phyloP scores from a whole-genome alignment of 306 rosid species.

The Trichosanthes cucumerina region DNA sequence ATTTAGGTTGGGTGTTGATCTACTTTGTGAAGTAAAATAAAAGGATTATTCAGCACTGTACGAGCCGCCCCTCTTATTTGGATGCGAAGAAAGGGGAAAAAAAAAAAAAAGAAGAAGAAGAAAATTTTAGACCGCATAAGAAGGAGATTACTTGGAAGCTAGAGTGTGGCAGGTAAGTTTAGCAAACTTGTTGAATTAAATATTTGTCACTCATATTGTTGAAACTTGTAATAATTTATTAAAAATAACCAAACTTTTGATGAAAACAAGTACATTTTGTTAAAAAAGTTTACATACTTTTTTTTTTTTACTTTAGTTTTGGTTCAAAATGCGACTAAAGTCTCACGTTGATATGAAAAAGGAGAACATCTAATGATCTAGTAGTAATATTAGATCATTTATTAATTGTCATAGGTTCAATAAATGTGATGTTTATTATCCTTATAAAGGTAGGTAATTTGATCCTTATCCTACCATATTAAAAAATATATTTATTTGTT shows the following conservation, averaged over 20 bases:
- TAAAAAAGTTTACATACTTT: not conserved
- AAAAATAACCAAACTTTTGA: not conserved
- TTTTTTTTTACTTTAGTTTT: not conserved
- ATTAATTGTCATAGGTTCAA: too few species aligned
- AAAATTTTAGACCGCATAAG: not conserved
- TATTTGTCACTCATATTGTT: not conserved
- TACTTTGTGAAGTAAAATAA: slow-evolving; percentile 1
- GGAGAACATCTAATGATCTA: too few species aligned
- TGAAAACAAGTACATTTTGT: not conserved
- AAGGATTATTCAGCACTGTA: not conserved
- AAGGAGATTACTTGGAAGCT: slow-evolving; percentile 4
- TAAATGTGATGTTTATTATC: too few species aligned
- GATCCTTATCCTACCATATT: too few species aligned
- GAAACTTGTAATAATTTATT: not conserved
- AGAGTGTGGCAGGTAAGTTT: slow-evolving; percentile 4
- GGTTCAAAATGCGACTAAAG: too few species aligned
- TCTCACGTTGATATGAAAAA: too few species aligned
- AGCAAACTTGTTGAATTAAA: not conserved
- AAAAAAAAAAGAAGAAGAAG: not conserved
- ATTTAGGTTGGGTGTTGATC: slow-evolving; percentile 75
- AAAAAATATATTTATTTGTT: too few species aligned
- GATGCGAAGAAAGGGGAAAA: not conserved
- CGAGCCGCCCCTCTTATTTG: not conserved
- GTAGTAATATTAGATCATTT: too few species aligned
- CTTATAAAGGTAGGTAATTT: too few species aligned